Percentiles rank a stretch among this genome's conserved stretches.
These are phyloP conservation scores for Cucurbita moschata DNA, from an alignment of 306 rosid genomes.

Conservation along the genomic window DNA sequence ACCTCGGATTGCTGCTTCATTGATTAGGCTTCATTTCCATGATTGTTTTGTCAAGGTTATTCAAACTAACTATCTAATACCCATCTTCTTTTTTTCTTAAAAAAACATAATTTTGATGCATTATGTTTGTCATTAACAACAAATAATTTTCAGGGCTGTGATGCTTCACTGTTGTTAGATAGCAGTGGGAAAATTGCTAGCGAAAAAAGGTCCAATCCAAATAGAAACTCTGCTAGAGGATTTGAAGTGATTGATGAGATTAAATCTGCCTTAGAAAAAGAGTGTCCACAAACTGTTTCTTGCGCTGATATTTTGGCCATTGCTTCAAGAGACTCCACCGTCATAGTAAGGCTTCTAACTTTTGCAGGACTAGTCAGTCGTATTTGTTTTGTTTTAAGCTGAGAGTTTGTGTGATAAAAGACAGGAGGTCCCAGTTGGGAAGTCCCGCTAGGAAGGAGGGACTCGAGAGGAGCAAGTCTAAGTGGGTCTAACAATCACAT, in stretches of 20 bases:
- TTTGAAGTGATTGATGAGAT: constrained; percentile 74
- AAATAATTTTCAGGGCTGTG: constrained; percentile 60
- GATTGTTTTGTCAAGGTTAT: constrained; percentile 83
- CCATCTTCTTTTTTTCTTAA: too few relatives aligned
- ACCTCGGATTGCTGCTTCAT: constrained; percentile 73
- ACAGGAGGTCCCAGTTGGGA: constrained; percentile 84
- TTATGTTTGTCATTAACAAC: not conserved
- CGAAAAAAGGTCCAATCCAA: constrained; percentile 70
- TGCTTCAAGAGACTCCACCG: constrained; percentile 80
- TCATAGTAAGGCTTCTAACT: constrained; percentile 26
- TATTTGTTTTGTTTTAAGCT: too few relatives aligned
- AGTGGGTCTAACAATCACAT: constrained; percentile 82
- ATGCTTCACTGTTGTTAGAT: constrained; percentile 67
- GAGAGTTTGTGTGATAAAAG: constrained; percentile 15
- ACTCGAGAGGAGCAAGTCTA: constrained; percentile 58
- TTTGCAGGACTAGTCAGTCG: not conserved
- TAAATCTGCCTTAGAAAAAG: constrained; percentile 52
- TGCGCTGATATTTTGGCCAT: constrained; percentile 83
- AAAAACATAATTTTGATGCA: not conserved
- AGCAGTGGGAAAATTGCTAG: constrained; percentile 33
- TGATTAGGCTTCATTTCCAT: constrained; percentile 78
- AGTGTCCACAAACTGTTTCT: constrained; percentile 66
- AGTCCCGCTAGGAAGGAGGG: constrained; percentile 83
- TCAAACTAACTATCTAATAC: too few relatives aligned
- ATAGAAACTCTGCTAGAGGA: constrained; percentile 64